Base-by-base conservation (phyloP, 75 land plant species). In the Pinus albicaulis region DNA sequence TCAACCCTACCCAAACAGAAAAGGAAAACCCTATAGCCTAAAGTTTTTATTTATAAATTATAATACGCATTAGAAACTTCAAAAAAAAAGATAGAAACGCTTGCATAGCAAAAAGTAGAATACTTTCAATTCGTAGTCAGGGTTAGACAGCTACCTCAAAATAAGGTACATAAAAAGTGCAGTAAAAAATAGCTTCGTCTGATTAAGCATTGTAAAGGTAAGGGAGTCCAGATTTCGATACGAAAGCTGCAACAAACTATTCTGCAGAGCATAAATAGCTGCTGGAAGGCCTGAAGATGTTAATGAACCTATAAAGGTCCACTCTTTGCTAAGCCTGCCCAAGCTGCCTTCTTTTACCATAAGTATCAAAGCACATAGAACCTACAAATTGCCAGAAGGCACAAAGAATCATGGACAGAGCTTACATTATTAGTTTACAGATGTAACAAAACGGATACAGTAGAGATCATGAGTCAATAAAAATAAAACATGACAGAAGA, bases 181-280 rank as follows among this genome's bases (percentile, higher is more conserved):
- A 8, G 98, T 98, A 81, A 95, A 98, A 24, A 95, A 73, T 23
- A 98, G 77, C 73, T 98, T 98, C 53, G 98, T 98, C 83, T 98
- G 99, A 80, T 98, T 98, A 80, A 98, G 88, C 68, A 98, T 90
- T 12, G 99, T 93, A 77, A 95, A 95, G 17, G 99, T 98, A 25
- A 98, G 89, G 13, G 99, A 98, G 81, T 98, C 99, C 38, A 98
- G 93, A 83, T 95, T 90, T 69, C 80, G 89, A 82, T 98, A 95
- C 63, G 99, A 89, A 56, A 98, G 89, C 86, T 98, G 99, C 83
- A 98, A 81, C 78, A 98, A 85, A 57, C 91, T 89, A 76, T 98
- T 98, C 81, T 98, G 99, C 41, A 98, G 60, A 4, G 99, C 98
- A 84, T 98, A 98, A 23, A 98, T 86, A n/a, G 89, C 96, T 52